Evolutionary conservation across 768 basidiomycete species (phyloP).

Genomic region (Nevesoporus exiguus): DNA sequence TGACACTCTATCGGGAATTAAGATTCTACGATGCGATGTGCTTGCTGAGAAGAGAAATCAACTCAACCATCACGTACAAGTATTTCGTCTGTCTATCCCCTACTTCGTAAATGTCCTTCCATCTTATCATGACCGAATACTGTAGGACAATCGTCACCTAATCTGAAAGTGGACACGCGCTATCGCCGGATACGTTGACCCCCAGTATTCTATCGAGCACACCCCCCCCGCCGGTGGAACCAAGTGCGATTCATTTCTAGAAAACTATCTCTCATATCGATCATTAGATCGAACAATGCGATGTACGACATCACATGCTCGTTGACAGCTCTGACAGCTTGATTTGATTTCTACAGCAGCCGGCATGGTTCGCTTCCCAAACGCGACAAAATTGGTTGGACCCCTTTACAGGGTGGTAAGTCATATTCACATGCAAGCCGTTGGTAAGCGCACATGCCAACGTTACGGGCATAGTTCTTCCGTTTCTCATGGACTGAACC

Average conservation of each 20-base stretch:
- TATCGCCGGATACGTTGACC: neutral
- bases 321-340: neutral
- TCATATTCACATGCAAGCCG: neutral
- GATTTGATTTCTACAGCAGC: slow-evolving; percentile 2
- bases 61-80: neutral
- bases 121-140: neutral
- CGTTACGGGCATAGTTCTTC: neutral
- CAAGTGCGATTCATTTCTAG: neutral
- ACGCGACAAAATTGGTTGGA: neutral
- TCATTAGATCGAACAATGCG: neutral
- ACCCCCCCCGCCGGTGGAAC: neutral
- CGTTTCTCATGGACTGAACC: neutral
- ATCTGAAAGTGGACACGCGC: neutral
- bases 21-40: neutral
- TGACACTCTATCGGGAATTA: neutral
- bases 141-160: neutral
- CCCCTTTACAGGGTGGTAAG: neutral
- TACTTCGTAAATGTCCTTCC: neutral
- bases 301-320: neutral
- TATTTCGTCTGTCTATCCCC: neutral
- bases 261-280: neutral
- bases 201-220: neutral
- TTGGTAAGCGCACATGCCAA: slow-evolving; percentile 15
- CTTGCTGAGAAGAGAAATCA: neutral
- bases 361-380: slow-evolving; percentile 5